Percentiles rank a stretch among this genome's conserved stretches.
Evolutionary conservation across 1,284 basidiomycete species (phyloP).

Genomic region (Phaffia rhodozyma): DNA sequence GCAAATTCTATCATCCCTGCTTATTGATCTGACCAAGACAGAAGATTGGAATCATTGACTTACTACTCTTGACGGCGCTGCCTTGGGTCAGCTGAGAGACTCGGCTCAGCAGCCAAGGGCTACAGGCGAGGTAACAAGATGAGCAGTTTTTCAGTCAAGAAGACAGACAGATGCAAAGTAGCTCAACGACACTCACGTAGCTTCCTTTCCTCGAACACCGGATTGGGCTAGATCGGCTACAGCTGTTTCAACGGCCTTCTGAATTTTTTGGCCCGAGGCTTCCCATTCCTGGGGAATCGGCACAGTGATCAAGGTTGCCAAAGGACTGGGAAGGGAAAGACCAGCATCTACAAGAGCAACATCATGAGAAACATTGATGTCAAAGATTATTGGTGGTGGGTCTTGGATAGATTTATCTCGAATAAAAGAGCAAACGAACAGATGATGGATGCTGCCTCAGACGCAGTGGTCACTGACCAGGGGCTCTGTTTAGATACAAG

Average conservation of each 20-base stretch:
- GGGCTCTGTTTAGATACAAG: constrained; percentile 45
- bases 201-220: constrained; percentile 79
- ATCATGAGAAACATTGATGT: background rate
- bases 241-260: constrained; percentile 72
- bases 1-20: background rate
- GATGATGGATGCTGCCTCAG: constrained; percentile 22
- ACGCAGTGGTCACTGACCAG: constrained; percentile 47
- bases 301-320: constrained; percentile 60
- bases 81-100: constrained; percentile 72
- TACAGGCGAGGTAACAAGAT: background rate
- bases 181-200: constrained; percentile 40
- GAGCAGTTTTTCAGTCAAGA: background rate
- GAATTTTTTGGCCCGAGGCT: constrained; percentile 54
- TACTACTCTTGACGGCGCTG: constrained; percentile 58
- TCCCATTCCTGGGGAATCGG: constrained; percentile 78
- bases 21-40: background rate
- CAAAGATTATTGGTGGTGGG: background rate
- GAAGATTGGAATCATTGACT: constrained; percentile 27
- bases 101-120: constrained; percentile 78
- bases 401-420: background rate
- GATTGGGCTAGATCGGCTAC: constrained; percentile 69
- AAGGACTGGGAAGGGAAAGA: constrained; percentile 30
- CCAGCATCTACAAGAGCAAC: constrained; percentile 25
- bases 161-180: background rate
- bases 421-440: constrained; percentile 8